Evolutionary conservation across 176 grass and related monocot genomes (phyloP).

Genomic region (Carex littledalei): DNA sequence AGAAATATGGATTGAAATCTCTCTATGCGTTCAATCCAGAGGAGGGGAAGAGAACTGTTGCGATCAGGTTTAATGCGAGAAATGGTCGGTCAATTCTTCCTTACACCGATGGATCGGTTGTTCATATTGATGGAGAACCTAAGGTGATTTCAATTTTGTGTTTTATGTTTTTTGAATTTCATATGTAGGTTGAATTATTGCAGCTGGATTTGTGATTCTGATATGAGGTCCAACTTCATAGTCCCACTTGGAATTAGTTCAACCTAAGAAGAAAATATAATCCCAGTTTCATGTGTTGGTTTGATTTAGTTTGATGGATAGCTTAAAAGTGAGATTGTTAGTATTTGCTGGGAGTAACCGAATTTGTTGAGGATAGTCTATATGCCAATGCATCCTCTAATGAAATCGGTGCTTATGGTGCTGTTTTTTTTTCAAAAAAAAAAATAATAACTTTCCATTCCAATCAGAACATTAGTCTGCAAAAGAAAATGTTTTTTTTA

Average conservation of each 20-base stretch:
- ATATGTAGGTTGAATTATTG: neutral
- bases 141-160: constrained; percentile 35
- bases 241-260: neutral
- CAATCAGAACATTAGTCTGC: neutral
- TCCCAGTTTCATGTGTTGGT: neutral
- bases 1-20: constrained; percentile 74
- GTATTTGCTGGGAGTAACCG: neutral
- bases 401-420: no score
- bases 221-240: neutral
- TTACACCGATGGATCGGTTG: constrained; percentile 50
- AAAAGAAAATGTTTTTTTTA: neutral
- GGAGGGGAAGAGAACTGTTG: constrained; percentile 49
- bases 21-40: constrained; percentile 62
- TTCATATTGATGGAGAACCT: constrained; percentile 84
- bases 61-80: constrained; percentile 67
- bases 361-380: neutral
- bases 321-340: neutral
- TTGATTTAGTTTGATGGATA: neutral
- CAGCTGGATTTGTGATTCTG: neutral
- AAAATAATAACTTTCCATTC: neutral
- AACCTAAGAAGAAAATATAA: neutral
- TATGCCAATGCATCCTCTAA: neutral
- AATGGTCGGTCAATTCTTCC: constrained; percentile 76
- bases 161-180: neutral
- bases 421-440: no score